Percentiles rank a stretch among this genome's conserved stretches.
These are phyloP conservation scores for Plasmodium knowlesi DNA, from an alignment of 169 alveolate species.

Conservation along the genomic window DNA sequence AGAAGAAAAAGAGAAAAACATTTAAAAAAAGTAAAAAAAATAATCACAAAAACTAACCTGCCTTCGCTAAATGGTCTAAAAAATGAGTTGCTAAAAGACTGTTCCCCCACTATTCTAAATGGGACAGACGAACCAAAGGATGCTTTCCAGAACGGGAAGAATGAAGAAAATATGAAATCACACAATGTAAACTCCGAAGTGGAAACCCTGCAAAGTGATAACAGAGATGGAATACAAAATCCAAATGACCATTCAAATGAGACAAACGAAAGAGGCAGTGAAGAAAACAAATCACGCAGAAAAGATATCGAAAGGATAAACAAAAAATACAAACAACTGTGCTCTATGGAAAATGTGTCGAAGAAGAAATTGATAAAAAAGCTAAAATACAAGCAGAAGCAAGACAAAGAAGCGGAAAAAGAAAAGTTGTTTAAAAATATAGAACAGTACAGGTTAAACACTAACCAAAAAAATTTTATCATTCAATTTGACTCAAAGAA, in stretches of 20 bases:
- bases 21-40: conserved; percentile 47
- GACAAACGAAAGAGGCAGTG: background rate
- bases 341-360: conserved; percentile 30
- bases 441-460: conserved; percentile 69
- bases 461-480: conserved; percentile 65
- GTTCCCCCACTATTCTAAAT: background rate
- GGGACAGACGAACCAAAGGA: background rate
- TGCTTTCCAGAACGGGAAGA: background rate
- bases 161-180: background rate
- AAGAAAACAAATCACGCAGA: background rate
- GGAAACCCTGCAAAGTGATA: background rate
- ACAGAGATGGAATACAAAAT: background rate
- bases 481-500: conserved; percentile 24
- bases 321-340: background rate
- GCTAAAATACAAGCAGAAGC: conserved; percentile 45
- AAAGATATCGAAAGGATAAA: background rate
- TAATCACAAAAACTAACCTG: conserved; percentile 42
- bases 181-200: background rate
- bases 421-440: conserved; percentile 69
- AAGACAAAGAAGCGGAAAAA: conserved; percentile 50
- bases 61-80: conserved; percentile 25
- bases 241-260: background rate
- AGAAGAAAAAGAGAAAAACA: conserved; percentile 65
- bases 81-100: conserved; percentile 10
- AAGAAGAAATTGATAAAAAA: conserved; percentile 49